phyloP scores from a whole-genome alignment of 2,329 filamentous ascomycete genomes.

The Venturia aucupariae region DNA sequence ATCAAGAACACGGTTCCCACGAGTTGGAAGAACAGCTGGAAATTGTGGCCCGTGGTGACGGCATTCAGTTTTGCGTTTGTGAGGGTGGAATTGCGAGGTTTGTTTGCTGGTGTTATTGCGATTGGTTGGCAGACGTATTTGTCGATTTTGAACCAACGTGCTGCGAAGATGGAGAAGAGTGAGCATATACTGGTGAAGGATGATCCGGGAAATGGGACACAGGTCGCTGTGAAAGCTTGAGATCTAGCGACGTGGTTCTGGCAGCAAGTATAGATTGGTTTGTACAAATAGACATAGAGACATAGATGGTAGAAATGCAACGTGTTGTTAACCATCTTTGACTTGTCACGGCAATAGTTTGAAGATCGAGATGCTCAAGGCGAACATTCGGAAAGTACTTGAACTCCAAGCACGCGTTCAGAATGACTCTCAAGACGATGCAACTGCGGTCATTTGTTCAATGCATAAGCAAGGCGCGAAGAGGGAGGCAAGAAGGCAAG shows the following conservation, averaged over 20 bases:
- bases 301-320: neutral
- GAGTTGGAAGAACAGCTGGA: conserved; percentile 69
- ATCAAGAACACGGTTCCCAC: conserved; percentile 67
- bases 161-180: conserved; percentile 41
- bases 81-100: conserved; percentile 64
- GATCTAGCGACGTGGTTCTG: neutral
- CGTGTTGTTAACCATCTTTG: neutral
- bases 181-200: neutral
- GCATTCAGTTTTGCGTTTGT: conserved; percentile 83
- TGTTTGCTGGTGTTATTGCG: conserved; percentile 68
- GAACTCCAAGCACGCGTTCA: too few species aligned
- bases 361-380: too few species aligned
- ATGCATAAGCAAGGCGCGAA: too few species aligned
- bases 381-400: too few species aligned
- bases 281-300: neutral
- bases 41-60: conserved; percentile 81
- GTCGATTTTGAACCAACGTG: conserved; percentile 65
- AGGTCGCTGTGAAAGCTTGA: neutral
- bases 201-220: neutral
- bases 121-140: conserved; percentile 92
- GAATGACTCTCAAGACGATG: too few species aligned
- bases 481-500: too few species aligned
- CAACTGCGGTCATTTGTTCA: too few species aligned
- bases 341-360: neutral
- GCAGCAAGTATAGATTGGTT: neutral